Conservation (phyloP, 176 grass and related monocot genomes). For the Triticum turgidum region DNA sequence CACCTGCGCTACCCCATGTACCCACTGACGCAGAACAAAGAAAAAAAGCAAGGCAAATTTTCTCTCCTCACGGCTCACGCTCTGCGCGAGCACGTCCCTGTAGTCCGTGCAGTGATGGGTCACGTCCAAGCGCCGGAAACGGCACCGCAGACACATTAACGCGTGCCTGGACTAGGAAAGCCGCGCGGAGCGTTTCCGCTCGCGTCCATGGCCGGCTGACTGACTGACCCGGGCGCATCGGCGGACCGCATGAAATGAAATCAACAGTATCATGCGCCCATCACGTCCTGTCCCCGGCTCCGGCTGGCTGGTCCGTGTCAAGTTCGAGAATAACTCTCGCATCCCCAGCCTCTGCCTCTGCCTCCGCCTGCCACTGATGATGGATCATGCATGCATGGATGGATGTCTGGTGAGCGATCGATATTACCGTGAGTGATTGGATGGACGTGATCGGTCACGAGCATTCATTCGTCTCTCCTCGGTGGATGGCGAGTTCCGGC, state of each 20-base stretch:
- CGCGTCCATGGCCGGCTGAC: neutral
- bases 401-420: neutral
- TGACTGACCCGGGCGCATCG: neutral
- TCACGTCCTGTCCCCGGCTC: slow-evolving; percentile 1
- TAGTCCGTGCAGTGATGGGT: neutral
- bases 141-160: slow-evolving; percentile 1
- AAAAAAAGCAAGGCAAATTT: neutral
- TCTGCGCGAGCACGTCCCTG: neutral
- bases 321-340: neutral
- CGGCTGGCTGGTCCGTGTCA: neutral
- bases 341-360: neutral
- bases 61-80: neutral
- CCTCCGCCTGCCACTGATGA: neutral
- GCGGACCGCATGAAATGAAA: neutral
- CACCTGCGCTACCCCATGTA: neutral
- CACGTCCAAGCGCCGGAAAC: neutral
- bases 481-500: neutral
- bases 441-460: neutral
- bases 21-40: neutral
- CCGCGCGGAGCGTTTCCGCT: slow-evolving; percentile 14
- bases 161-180: neutral
- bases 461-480: neutral
- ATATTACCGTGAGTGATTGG: neutral
- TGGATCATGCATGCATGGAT: neutral
- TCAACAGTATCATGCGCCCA: slow-evolving; percentile 22